Base-by-base conservation (phyloP, 2,329 filamentous ascomycete species). In the Cladophialophora immunda region DNA sequence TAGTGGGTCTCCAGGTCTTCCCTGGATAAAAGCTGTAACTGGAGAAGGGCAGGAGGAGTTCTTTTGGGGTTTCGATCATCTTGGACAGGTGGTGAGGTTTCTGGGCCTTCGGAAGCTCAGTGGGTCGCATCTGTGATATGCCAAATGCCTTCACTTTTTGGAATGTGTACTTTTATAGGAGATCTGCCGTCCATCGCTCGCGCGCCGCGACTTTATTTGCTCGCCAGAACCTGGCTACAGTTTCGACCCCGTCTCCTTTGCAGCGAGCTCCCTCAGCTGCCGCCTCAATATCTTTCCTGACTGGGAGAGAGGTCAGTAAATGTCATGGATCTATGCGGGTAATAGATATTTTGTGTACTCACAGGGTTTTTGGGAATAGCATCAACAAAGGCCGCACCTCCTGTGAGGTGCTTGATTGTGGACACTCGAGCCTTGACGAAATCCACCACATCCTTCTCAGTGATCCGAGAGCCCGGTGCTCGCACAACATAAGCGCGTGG, bases 1-100 rank as follows among this genome's bases (percentile, higher is more conserved):
- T 22, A 80, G 82, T 27, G 87, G 86, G 0, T 84, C 85, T 1
- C 89, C 89, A 78, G 87, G 87, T 1, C 72, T 89, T 57, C 87
- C 87, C 2, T 89, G 85, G 83, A 85, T 87, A 72, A 76, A 79
- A 75, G 86, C 84, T 59, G 86, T 81, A 38, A 86, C 88, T 74
- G 56, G 74, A 15, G 77, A 84, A 58, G 86, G 86, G 0, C 76
- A 84, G 72, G 86, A 75, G 47, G 85, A 88, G 68, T 76, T 75
- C 1, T 89, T 85, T 71, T 89, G 85, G 83, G 87, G 87, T 0
- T 82, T 89, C 13, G 87, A 89, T 77, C 86, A 88, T 75, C 69
- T 89, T 55, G 86, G 83, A 1, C 82, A 84, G 72, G 77, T 89
- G 5, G 78, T 79, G 41, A 81, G 84, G 63, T 83, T 85, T 74